Base-by-base conservation (phyloP, 345 rosid genomes). In the Eucalyptus dawsonii region DNA sequence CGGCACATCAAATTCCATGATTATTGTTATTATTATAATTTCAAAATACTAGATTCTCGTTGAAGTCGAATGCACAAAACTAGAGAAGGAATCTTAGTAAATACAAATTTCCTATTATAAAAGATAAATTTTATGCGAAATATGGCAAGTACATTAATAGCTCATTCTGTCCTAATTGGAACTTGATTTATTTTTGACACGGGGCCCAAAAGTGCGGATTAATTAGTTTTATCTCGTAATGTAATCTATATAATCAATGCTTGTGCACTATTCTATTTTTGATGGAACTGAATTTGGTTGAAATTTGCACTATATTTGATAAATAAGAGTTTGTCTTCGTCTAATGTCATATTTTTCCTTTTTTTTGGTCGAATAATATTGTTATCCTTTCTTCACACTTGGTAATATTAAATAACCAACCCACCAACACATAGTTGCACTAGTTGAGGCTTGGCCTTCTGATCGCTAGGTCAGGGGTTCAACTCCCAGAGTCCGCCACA, bases 351-450 rank as follows among this genome's bases (percentile, higher is more conserved):
- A 2, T 51, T 17, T 51, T 51, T 51, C 22, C 2, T 16, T 51
- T 6, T 15, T 3, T 51, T 51, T 17, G 56, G 22, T 51, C 9
- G 1, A 51, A 51, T 51, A 51, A 9, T 16, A 34, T 19, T 10
- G 81, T 72, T 37, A 72, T 72, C 45, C 81, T 72, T 72, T 37
- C 81, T 72, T 72, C 25, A 34, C 11, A 72, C 40, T 17, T 65
- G 76, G 76, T 65, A 7, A 69, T 69, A 34, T 69, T 69, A 69
- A 69, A 8, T 8, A 31, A 31, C 40, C 56, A 50, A 50, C 51
- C 51, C 51, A 50, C 51, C 1, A 1, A 14, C 51, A 0, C 51
- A 50, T 50, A 2, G 50, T 0, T 14, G 1, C 1, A 5, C 16
- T 50, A 2, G 16, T 50, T 50, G 51, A 50, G 51, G 51, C 51